phyloP scores from a whole-genome alignment of 306 rosid species.

The Carpinus viminea region DNA sequence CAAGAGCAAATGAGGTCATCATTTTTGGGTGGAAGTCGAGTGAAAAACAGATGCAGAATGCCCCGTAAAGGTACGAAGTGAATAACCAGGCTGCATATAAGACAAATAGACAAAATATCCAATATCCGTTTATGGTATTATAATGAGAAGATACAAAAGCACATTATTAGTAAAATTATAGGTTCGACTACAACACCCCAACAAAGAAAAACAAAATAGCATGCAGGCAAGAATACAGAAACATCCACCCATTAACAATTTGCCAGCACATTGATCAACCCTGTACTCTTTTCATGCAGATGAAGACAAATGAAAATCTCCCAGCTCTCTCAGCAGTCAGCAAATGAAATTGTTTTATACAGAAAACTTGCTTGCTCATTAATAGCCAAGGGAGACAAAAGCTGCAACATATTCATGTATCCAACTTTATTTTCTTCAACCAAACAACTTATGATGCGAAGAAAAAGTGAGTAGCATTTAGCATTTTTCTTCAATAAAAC shows the following conservation, averaged over 20 bases:
- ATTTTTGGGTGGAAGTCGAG: conserved; percentile 95
- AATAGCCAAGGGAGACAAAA: not conserved
- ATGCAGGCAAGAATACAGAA: not conserved
- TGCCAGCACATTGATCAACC: not conserved
- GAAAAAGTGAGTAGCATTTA: not conserved
- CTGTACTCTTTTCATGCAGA: not conserved
- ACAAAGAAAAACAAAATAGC: conserved; percentile 16
- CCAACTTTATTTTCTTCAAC: not conserved
- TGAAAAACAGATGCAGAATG: conserved; percentile 80
- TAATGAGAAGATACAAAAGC: not conserved
- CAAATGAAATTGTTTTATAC: not conserved
- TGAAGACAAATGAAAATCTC: not conserved
- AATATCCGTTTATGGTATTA: not conserved
- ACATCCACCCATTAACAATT: not conserved
- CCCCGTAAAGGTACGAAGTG: conserved; percentile 86
- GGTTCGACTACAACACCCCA: conserved; percentile 22
- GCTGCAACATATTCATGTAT: not conserved
- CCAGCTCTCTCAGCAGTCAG: not conserved
- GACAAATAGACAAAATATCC: not conserved
- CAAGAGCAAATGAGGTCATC: conserved; percentile 94
- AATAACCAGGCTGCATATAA: conserved; percentile 76
- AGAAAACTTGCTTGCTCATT: not conserved
- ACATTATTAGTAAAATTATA: conserved; percentile 7
- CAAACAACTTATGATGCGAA: not conserved
- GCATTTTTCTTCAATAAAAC: not conserved